phyloP scores from a whole-genome alignment of 345 rosid genomes.

The Diplotaxis tenuifolia region DNA sequence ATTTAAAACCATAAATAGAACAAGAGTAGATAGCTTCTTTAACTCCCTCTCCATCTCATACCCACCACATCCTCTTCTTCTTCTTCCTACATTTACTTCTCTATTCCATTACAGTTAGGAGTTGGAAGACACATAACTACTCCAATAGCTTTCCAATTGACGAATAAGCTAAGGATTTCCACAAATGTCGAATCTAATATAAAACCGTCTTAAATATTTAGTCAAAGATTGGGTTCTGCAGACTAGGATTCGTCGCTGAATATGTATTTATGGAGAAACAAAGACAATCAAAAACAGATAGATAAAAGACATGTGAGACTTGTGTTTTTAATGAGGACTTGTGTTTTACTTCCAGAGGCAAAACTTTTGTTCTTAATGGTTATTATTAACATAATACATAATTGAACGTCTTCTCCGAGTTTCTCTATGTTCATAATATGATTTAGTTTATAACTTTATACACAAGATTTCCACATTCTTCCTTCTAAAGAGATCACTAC shows the following conservation, averaged over 20 bases:
- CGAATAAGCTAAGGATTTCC: constrained; percentile 27
- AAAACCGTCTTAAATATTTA: constrained; percentile 14
- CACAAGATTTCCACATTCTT: constrained; percentile 98
- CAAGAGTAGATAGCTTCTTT: not conserved
- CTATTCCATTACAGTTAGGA: constrained; percentile 37
- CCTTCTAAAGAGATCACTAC: constrained; percentile 93
- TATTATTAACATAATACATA: constrained; percentile 33
- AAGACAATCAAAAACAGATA: constrained; percentile 15
- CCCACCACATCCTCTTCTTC: constrained; percentile 30
- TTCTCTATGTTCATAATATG: constrained; percentile 30
- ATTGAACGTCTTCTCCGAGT: not conserved
- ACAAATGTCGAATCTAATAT: constrained; percentile 21
- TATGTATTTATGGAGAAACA: constrained; percentile 14
- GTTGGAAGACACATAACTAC: constrained; percentile 34
- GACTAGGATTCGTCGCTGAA: constrained; percentile 21
- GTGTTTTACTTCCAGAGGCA: constrained; percentile 14
- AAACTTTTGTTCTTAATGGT: constrained; percentile 33
- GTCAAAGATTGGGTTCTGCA: constrained; percentile 21
- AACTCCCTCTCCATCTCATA: constrained; percentile 4
- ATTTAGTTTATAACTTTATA: constrained; percentile 42
- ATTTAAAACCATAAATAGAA: not conserved
- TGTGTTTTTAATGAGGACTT: constrained; percentile 18
- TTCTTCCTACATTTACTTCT: constrained; percentile 36
- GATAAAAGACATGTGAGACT: constrained; percentile 13
- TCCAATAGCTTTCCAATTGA: constrained; percentile 32